phyloP scores from a whole-genome alignment of 495 filamentous ascomycete genomes.

The Tuber indicum region DNA sequence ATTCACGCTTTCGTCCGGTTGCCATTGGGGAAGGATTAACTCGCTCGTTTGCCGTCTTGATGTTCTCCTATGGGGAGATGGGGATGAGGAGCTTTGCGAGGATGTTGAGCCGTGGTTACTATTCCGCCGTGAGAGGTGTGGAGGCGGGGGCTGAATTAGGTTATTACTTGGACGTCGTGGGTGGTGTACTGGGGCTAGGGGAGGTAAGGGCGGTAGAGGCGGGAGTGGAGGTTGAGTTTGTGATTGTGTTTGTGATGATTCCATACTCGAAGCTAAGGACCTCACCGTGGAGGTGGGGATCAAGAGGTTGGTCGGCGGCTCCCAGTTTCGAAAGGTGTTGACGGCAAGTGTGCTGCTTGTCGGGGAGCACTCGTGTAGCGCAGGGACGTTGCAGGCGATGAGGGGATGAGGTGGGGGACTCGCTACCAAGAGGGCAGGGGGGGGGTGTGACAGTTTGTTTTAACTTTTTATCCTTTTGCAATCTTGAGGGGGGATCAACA shows the following conservation, averaged over 20 bases:
- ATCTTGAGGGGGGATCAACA: background rate
- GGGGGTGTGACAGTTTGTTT: background rate
- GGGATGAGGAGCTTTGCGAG: slow-evolving; percentile 9
- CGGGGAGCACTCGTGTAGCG: background rate
- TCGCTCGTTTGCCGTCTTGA: slow-evolving; percentile 14
- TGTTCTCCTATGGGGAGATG: slow-evolving; percentile 3
- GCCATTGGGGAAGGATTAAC: slow-evolving; percentile 59
- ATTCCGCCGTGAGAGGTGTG: slow-evolving; percentile 1
- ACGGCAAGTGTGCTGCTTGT: background rate
- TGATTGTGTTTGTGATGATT: slow-evolving; percentile 19
- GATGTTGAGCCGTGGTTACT: background rate
- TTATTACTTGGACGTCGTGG: slow-evolving; percentile 6
- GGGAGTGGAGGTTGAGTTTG: slow-evolving; percentile 11
- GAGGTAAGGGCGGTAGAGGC: slow-evolving; percentile 9
- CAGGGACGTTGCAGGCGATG: background rate
- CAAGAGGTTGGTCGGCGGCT: background rate
- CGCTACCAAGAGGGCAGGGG: background rate
- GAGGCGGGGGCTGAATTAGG: slow-evolving; percentile 7
- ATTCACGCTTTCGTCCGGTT: slow-evolving; percentile 71
- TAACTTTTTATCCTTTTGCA: background rate
- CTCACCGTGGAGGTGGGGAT: background rate
- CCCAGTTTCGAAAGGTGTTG: background rate
- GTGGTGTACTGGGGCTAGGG: slow-evolving; percentile 1
- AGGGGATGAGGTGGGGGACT: background rate
- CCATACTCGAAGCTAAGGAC: slow-evolving; percentile 7